Percentiles rank a stretch among this genome's conserved stretches.
These are phyloP conservation scores for Rhodofomes roseus DNA, from an alignment of 1,284 basidiomycete species.

Conservation along the genomic window DNA sequence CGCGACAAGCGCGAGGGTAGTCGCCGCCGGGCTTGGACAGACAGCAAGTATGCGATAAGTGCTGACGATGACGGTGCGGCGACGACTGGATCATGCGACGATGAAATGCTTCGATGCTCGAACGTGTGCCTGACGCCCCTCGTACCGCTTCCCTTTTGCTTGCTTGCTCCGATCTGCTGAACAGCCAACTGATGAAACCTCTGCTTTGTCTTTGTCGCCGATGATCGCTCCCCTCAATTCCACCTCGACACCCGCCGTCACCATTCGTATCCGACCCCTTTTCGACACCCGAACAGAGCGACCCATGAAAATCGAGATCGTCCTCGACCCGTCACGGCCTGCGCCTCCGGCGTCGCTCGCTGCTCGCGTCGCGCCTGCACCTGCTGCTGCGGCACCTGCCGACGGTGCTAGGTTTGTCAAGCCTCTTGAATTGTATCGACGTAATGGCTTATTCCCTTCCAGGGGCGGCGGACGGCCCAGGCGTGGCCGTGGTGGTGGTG, in stretches of 20 bases:
- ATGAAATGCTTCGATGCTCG: not conserved
- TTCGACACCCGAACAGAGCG: slow-evolving; percentile 61
- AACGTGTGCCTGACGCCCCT: slow-evolving; percentile 1
- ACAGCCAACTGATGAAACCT: slow-evolving; percentile 58
- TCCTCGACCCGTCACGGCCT: slow-evolving; percentile 84
- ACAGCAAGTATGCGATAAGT: not conserved
- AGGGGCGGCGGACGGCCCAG: slow-evolving; percentile 42
- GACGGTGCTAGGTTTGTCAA: slow-evolving; percentile 21
- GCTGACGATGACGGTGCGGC: not conserved
- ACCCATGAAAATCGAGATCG: slow-evolving; percentile 98
- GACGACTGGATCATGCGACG: not conserved
- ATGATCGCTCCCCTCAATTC: not conserved
- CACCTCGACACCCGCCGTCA: slow-evolving; percentile 1
- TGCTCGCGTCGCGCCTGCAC: slow-evolving; percentile 63
- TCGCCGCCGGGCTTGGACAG: not conserved
- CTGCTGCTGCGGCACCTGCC: slow-evolving; percentile 37
- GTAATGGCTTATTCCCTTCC: slow-evolving; percentile 10
- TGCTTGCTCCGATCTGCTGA: slow-evolving; percentile 44
- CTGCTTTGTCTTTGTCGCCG: slow-evolving; percentile 21
- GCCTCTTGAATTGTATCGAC: slow-evolving; percentile 6
- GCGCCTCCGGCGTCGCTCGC: slow-evolving; percentile 58
- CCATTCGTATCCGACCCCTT: slow-evolving; percentile 12
- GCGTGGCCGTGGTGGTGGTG: slow-evolving; percentile 48
- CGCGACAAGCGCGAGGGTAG: not conserved
- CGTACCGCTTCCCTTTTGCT: slow-evolving; percentile 37